Base-by-base conservation (phyloP, 73 alveolate species). In the Tetrahymena malaccensis region DNA sequence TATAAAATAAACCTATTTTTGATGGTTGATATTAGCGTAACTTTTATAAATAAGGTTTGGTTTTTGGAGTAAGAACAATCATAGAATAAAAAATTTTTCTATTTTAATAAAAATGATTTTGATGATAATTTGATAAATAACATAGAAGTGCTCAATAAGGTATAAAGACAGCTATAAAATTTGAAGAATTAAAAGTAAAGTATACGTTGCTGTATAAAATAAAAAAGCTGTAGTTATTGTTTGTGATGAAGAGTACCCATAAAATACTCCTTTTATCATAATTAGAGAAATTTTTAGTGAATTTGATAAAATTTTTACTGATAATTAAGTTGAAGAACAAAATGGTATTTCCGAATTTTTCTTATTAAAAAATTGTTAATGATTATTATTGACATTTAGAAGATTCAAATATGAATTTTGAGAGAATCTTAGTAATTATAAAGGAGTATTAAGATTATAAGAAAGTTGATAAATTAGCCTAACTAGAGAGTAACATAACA, bases 181-280 rank as follows among this genome's bases (percentile, higher is more conserved):
- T 97, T 16, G 98, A 98, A 85, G 96, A 98, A 43, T 96, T 97
- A 85, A 95, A 94, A 25, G 99, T 98, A 3, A 96, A 17, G 96
- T 98, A 93, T 97, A 98, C 55, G 96, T 96, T 25, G 96, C 94
- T 57, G 94, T 96, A n/a, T 96, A 94, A 43, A 94, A 85, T 55
- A 84, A 95, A 55, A 43, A 94, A 58, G 98, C 97, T 35, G 98
- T 98, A 22, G 95, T 99, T 33, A 99, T 98, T 55, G 97, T 99
- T 12, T 95, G 98, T 34, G 99, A 97, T 94, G 98, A 95, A 85
- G 99, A 98, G 96, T 99, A 99, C 96, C 99, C 99, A 9, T 98
- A 98, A 96, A 96, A 98, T 93, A 99, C 98, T 25, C 99, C 99
- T 0, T 97, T 99, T 96, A 94, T 98, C 94, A 93, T 99, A 96